Evolutionary conservation across 495 filamentous ascomycete species (phyloP), one percentile per base, ranked within the genome.

Genomic region (Hyaloscypha bicolor): DNA sequence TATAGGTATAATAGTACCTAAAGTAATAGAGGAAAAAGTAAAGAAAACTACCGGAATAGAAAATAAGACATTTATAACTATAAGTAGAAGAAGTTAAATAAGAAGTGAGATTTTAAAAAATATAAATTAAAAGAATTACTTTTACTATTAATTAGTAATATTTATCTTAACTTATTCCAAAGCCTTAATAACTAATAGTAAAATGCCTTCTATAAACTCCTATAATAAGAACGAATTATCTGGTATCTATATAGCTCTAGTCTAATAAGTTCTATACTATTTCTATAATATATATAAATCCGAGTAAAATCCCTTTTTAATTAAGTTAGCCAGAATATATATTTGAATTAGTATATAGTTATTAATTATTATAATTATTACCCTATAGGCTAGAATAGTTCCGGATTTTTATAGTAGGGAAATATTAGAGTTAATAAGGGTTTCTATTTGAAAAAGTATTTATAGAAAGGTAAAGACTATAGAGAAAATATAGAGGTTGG

Each of bases 261-360:
- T 79, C 66, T 75, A 81, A 66, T 71, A 82, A 0, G 79, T 80
- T 32, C 67, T 73, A 51, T 66, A 62, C 42, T 70, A 33, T 0
- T 79, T 79, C 65, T 82, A 79, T 64, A 81, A 66, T 0, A 68
- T 72, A 70, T 77, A 79, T 22, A 81, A 53, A 30, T 75, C 63
- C 9, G 69, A 58, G 65, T 81, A 82, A 60, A 80, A 82, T 0
- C 80, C 79, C 33, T 67, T 57, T 12, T 39, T 55, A 51, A 82
- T 78, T 0, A 68, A 53, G 5, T 74, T 71, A 0, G 65, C 22
- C 4, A 71, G 57, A 0, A 78, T 77, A 1, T 60, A 67, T 64
- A 79, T 30, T 25, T 73, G 57, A 33, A 72, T 75, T 6, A 79
- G 80, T 37, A 72, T 71, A 67, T 80, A 78, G 35, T 65, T 73